Evolutionary conservation across 148 eudicot species (phyloP).

Genomic region (Limonium bicolor): DNA sequence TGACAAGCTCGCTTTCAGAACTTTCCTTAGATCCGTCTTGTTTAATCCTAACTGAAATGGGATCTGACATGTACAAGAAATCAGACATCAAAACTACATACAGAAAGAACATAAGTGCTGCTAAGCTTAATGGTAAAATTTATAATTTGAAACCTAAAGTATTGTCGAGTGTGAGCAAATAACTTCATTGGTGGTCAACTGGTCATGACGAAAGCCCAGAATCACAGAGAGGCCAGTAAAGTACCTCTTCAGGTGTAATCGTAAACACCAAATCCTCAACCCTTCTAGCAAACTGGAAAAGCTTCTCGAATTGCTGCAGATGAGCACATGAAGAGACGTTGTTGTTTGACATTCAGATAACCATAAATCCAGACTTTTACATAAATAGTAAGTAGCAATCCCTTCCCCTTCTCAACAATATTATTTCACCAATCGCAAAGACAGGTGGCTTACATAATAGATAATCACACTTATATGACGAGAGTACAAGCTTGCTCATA

Average conservation of each 20-base stretch:
- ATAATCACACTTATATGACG: constrained; percentile 80
- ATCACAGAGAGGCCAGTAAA: too few relatives aligned
- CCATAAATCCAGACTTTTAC: neutral
- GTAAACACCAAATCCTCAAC: constrained; percentile 88
- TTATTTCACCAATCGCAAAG: neutral
- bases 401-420: too few relatives aligned
- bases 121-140: too few relatives aligned
- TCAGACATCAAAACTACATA: neutral
- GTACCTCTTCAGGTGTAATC: constrained; percentile 87
- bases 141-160: too few relatives aligned
- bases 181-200: too few relatives aligned
- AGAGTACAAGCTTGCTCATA: constrained; percentile 92
- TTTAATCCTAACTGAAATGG: constrained; percentile 83
- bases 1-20: constrained; percentile 72
- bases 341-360: neutral
- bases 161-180: too few relatives aligned
- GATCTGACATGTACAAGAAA: constrained; percentile 31
- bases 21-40: constrained; percentile 83
- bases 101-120: neutral
- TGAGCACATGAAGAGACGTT: constrained; percentile 1
- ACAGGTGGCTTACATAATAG: constrained; percentile 47
- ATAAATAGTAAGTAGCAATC: neutral
- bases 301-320: constrained; percentile 88
- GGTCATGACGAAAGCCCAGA: too few relatives aligned
- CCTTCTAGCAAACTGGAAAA: constrained; percentile 78